Evolutionary conservation across 257 asterid genomes (phyloP).

Genomic region (Gardenia jasminoides): DNA sequence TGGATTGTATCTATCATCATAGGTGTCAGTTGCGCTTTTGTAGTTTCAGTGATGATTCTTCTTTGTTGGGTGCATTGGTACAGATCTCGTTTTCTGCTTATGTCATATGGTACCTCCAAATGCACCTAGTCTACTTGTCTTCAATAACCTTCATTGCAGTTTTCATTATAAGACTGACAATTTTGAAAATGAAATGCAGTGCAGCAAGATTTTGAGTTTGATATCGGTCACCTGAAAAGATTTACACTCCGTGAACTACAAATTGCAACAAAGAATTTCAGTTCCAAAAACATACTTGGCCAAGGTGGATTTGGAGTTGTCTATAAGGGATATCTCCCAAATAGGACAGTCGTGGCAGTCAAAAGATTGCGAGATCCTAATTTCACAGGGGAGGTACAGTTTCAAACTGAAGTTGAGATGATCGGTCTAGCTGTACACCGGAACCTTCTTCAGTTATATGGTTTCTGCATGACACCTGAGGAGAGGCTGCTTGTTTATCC

Average conservation of each 20-base stretch:
- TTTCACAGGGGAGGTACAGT: conserved; percentile 88
- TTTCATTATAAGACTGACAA: conserved; percentile 13
- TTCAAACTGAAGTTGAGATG: conserved; percentile 96
- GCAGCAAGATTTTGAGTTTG: conserved; percentile 72
- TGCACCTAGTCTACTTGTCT: conserved; percentile 3
- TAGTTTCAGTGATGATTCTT: conserved; percentile 48
- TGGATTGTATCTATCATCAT: conserved; percentile 43
- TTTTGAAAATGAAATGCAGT: conserved; percentile 41
- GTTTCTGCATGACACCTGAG: conserved; percentile 83
- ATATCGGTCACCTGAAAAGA: conserved; percentile 62
- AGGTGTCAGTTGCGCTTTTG: conserved; percentile 60
- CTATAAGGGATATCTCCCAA: conserved; percentile 73
- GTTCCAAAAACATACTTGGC: conserved; percentile 71
- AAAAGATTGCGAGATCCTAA: conserved; percentile 80
- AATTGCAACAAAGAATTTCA: conserved; percentile 79
- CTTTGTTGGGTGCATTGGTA: conserved; percentile 68
- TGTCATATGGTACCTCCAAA: conserved; percentile 58
- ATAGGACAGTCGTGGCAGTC: conserved; percentile 70
- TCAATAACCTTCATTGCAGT: neutral
- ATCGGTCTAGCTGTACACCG: conserved; percentile 92
- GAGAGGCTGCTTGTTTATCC: conserved; percentile 91
- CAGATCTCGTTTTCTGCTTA: conserved; percentile 51
- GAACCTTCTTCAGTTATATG: conserved; percentile 76
- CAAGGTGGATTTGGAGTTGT: conserved; percentile 96
- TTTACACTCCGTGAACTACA: conserved; percentile 81